Evolutionary conservation across 2,329 filamentous ascomycete species (phyloP), one percentile per base, ranked within the genome.

Genomic region (Lachnellula suecica): DNA sequence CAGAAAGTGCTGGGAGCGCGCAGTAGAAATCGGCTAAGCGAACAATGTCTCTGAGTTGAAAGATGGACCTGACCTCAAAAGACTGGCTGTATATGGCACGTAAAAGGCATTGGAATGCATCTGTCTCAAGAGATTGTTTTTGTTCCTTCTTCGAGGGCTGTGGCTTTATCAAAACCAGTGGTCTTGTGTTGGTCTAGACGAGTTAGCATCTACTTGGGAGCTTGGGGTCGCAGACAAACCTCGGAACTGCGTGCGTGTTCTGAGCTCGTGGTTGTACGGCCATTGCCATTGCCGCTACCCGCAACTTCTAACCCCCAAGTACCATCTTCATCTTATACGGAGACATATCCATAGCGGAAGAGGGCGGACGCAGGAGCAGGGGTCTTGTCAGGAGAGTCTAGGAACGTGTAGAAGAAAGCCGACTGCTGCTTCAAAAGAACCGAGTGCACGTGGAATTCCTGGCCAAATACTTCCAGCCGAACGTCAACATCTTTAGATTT

Each of bases 301-400:
- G n/a, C n/a, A n/a, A n/a, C 9, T 24, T 53, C 53, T 23, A 60
- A n/a, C 8, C 44, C 52, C 58, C 58, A 57, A 24, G 23, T 37
- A 3, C 51, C 51, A 37, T 60, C 51, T 4, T 48, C 24, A 17
- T 59, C 56, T 31, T 53, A 41, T 3, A 54, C 51, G 3, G 54
- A 53, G 11, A 55, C 44, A 44, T 52, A 60, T 7, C 57, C 56
- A 31, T 59, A 59, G 17, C 34, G 41, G 22, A 54, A 57, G 1
- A 15, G 8, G 4, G 44, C 44, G n/a, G 44, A 29, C 10, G 27
- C 27, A 10, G 48, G 15, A 15, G 44, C 22, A 8, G 43, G 27
- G 13, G 31, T 24, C 29, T 59, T 57, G 22, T 57, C 51, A 8
- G 52, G 37, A 11, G 52, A 57, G 22, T 53, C 46, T 5, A 59